phyloP scores from a whole-genome alignment of 2,329 filamentous ascomycete species.

The Epichloe bromicola region DNA sequence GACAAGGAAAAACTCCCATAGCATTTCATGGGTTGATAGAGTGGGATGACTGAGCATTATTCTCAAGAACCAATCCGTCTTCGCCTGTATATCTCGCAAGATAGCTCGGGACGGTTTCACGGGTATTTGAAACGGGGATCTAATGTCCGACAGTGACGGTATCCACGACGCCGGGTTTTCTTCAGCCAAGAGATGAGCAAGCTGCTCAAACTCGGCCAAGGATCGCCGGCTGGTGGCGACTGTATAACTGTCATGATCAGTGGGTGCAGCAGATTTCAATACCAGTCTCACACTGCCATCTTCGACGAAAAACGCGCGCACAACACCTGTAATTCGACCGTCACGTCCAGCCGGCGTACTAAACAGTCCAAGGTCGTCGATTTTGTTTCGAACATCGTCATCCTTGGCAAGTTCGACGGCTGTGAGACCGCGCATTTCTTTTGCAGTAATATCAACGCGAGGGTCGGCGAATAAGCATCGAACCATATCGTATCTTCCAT shows the following conservation, averaged over 20 bases:
- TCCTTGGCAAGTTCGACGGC: constrained; percentile 96
- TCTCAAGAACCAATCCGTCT: constrained; percentile 77
- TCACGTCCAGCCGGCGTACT: constrained; percentile 59
- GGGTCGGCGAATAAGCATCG: constrained; percentile 76
- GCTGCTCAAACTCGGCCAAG: constrained; percentile 78
- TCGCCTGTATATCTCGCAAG: constrained; percentile 74
- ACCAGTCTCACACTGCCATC: constrained; percentile 88
- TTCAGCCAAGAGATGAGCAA: constrained; percentile 67
- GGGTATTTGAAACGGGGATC: constrained; percentile 85
- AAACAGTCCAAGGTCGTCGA: constrained; percentile 84
- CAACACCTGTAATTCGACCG: constrained; percentile 78
- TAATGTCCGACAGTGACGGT: constrained; percentile 61
- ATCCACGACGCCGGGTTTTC: constrained; percentile 96
- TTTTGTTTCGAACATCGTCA: constrained; percentile 90
- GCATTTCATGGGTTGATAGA: constrained; percentile 87
- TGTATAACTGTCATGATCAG: constrained; percentile 69
- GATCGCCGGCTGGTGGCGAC: constrained; percentile 90
- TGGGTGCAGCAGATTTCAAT: constrained; percentile 83
- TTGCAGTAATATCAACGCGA: constrained; percentile 71
- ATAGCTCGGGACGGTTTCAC: constrained; percentile 82
- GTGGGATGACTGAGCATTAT: constrained; percentile 81
- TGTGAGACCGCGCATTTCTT: constrained; percentile 77
- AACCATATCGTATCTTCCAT: constrained; percentile 88
- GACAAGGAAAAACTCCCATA: constrained; percentile 98
- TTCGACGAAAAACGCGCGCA: constrained; percentile 93